Conservation (phyloP, 495 filamentous ascomycete genomes). For the Cairneyella variabilis region DNA sequence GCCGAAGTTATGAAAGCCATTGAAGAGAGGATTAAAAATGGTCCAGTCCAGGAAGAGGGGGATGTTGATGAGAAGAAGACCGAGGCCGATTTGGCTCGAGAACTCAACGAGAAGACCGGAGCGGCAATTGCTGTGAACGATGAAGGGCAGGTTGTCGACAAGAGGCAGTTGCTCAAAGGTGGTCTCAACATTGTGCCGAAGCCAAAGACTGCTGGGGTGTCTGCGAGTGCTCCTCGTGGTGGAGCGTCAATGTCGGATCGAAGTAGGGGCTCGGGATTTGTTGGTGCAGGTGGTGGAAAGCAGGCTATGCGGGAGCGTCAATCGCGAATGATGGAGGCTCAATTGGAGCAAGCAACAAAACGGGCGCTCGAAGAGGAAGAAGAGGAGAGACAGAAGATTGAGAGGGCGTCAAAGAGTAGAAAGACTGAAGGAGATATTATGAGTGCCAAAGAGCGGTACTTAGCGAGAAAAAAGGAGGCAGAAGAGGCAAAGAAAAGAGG, state of each 20-base stretch:
- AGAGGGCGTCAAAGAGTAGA: constrained; percentile 66
- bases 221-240: constrained; percentile 32
- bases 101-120: constrained; percentile 65
- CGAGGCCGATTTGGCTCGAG: constrained; percentile 66
- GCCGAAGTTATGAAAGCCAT: constrained; percentile 62
- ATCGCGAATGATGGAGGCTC: constrained; percentile 80
- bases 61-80: constrained; percentile 54
- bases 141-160: constrained; percentile 91
- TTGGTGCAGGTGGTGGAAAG: constrained; percentile 44
- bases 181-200: constrained; percentile 79
- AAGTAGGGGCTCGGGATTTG: constrained; percentile 37
- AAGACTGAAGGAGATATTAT: constrained; percentile 77
- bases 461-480: constrained; percentile 79
- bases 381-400: constrained; percentile 61
- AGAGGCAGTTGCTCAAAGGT: constrained; percentile 81
- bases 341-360: constrained; percentile 72
- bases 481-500: constrained; percentile 61
- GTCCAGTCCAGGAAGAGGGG: constrained; percentile 39
- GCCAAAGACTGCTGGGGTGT: constrained; percentile 32
- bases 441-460: constrained; percentile 81
- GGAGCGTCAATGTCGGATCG: constrained; percentile 23
- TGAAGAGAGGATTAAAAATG: constrained; percentile 59
- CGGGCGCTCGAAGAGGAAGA: constrained; percentile 71
- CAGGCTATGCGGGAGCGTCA: constrained; percentile 74
- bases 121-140: constrained; percentile 77